These are phyloP conservation scores for Gaertneriomyces semiglobifer DNA, from an alignment of 192 early-diverging fungal species.

Conservation along the genomic window DNA sequence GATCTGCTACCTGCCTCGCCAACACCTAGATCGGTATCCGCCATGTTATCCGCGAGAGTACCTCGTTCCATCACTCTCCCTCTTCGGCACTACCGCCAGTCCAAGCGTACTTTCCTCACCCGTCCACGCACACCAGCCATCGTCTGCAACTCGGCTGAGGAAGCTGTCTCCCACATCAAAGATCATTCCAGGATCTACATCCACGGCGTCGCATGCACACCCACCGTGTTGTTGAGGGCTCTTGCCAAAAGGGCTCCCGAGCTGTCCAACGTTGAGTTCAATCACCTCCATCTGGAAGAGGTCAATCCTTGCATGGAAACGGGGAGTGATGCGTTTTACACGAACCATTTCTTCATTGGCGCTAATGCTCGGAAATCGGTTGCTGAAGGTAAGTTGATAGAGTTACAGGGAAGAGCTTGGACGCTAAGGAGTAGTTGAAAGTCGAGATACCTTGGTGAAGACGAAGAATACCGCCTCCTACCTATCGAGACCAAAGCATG, in stretches of 20 bases:
- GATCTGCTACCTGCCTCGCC: no score
- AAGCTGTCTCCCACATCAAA: slow-evolving; percentile 41
- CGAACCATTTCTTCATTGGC: slow-evolving; percentile 51
- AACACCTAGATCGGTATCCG: no score
- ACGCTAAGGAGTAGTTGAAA: no score
- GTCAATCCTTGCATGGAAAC: slow-evolving; percentile 36
- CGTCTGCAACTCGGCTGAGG: slow-evolving; percentile 16
- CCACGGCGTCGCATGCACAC: slow-evolving; percentile 39
- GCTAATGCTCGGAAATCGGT: slow-evolving; percentile 36
- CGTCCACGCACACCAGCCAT: slow-evolving; percentile 1
- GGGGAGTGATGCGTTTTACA: slow-evolving; percentile 30
- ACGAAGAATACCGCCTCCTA: no score
- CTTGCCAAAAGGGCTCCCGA: slow-evolving; percentile 33
- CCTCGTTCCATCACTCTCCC: no score
- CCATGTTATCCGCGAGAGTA: no score
- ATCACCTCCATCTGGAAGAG: slow-evolving; percentile 44
- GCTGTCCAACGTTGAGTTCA: slow-evolving; percentile 37
- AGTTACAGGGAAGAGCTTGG: no score
- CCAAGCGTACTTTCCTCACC: not conserved
- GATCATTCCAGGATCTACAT: slow-evolving; percentile 38
- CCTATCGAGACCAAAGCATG: no score
- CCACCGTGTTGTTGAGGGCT: slow-evolving; percentile 21
- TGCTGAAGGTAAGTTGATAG: slow-evolving; percentile 17
- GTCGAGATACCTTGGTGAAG: no score
- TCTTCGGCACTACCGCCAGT: not conserved